Evolutionary conservation across 306 rosid species (phyloP), one percentile per base, ranked within the genome.

Genomic region (Purshia tridentata): DNA sequence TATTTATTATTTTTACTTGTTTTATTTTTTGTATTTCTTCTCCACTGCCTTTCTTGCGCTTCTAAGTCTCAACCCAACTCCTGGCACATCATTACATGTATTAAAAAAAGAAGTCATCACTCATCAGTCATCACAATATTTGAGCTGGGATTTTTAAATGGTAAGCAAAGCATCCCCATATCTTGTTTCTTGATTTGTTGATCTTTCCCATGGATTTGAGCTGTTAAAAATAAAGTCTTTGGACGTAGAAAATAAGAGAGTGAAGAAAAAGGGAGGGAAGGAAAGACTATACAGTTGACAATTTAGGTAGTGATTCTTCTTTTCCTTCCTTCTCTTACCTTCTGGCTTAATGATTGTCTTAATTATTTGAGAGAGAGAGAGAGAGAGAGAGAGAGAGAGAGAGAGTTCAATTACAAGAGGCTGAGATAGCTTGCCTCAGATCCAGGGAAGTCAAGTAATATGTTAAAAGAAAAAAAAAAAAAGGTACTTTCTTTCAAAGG

Each of bases 381-480:
- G 66, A 59, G 67, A 72, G 54, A 60, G 56, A 65, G 81, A 12
- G 81, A 78, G 60, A 76, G 66, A 59, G 67, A 72, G 54, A 60
- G 56, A 65, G 81, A 12, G 81, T 76, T 80, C 68, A 78, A 74
- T 79, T 73, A 63, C 76, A 79, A 74, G 87, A 81, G 88, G 88
- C 80, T 60, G 74, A 74, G 84, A 79, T 83, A 84, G 57, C 77
- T 93, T 93, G 90, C 98, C 97, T 86, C 85, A 87, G 98, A 89
- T 93, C 95, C 92, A 85, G 97, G 97, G 80, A 90, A 90, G 83
- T 83, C 86, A 49, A 69, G 52, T 48, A 48, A 55, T 83, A 52
- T 66, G 82, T 79, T 81, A 19, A 69, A 16, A 15, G 9, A 18
- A 67, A n/a, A 41, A 56, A 46, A 62, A 62, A 85, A 84, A 84